Percentiles rank a stretch among this genome's conserved stretches.
These are phyloP conservation scores for Plasmodium chabaudi DNA, from an alignment of 169 alveolate genomes.

Conservation along the genomic window DNA sequence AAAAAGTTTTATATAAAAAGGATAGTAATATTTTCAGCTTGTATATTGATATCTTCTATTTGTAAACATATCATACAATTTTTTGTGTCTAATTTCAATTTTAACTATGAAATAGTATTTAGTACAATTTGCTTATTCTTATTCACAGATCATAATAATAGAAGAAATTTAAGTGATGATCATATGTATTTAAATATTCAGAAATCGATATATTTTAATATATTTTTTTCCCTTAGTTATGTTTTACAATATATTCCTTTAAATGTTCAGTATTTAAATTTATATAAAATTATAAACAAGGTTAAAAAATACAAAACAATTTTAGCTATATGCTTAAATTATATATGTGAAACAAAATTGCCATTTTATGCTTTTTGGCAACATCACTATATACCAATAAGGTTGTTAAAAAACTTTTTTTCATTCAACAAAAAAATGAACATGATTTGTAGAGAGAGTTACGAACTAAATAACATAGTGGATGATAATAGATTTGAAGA, in stretches of 20 bases:
- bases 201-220: slow-evolving; percentile 66
- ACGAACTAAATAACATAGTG: slow-evolving; percentile 9
- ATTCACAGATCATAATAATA: slow-evolving; percentile 15
- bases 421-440: slow-evolving; percentile 16
- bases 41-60: slow-evolving; percentile 45
- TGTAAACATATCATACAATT: slow-evolving; percentile 52
- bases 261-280: slow-evolving; percentile 61
- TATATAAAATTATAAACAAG: slow-evolving; percentile 67
- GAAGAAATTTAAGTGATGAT: slow-evolving; percentile 19
- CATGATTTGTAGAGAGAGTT: neutral
- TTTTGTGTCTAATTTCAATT: slow-evolving; percentile 46
- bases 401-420: slow-evolving; percentile 37
- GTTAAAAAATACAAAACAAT: slow-evolving; percentile 52
- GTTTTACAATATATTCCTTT: slow-evolving; percentile 65
- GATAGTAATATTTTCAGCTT: slow-evolving; percentile 52
- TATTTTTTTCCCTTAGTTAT: slow-evolving; percentile 57
- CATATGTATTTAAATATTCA: slow-evolving; percentile 38
- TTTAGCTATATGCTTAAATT: slow-evolving; percentile 59
- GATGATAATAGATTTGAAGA: slow-evolving; percentile 33
- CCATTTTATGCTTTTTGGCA: slow-evolving; percentile 57
- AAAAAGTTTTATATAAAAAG: slow-evolving; percentile 43
- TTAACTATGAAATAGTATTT: slow-evolving; percentile 46
- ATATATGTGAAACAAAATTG: slow-evolving; percentile 59
- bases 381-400: slow-evolving; percentile 29
- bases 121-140: slow-evolving; percentile 41